phyloP scores from a whole-genome alignment of 352 stramenopile genomes.

The Pythium volutum region DNA sequence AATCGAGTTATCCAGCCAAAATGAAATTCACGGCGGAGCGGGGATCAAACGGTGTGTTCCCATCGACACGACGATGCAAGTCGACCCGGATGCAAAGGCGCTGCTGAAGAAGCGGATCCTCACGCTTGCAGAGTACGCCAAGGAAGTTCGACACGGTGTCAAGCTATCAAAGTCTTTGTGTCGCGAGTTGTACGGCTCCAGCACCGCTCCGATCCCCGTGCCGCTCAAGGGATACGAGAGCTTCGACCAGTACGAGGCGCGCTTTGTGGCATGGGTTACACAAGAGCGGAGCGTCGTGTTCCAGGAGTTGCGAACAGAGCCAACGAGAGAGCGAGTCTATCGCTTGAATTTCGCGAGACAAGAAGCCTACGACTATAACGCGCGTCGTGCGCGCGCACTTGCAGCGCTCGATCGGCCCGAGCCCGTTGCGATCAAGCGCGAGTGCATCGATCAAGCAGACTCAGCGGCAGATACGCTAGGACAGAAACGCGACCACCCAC shows the following conservation, averaged over 20 bases:
- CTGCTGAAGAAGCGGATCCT: slow-evolving; percentile 8
- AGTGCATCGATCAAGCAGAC: background rate
- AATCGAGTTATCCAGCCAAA: too few species aligned
- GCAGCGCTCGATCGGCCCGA: background rate
- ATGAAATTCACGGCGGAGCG: too few species aligned
- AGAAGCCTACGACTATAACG: background rate
- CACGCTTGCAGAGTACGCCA: slow-evolving; percentile 1
- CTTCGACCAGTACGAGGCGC: slow-evolving; percentile 1
- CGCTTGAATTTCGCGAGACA: background rate
- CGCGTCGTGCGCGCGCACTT: background rate
- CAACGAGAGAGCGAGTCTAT: background rate
- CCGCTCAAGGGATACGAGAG: slow-evolving; percentile 9
- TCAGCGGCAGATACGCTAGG: background rate
- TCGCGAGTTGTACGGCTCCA: slow-evolving; percentile 4
- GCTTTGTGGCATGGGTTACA: slow-evolving; percentile 5
- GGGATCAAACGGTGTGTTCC: too few species aligned
- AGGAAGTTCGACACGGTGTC: background rate
- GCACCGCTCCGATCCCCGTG: slow-evolving; percentile 9
- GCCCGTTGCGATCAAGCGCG: background rate
- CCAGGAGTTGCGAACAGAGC: background rate
- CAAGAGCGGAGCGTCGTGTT: background rate
- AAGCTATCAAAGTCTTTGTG: background rate
- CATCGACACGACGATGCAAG: too few species aligned
- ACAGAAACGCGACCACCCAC: background rate
- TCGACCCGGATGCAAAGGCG: background rate